phyloP scores from a whole-genome alignment of 2,329 filamentous ascomycete species.

The Alternaria sp. region DNA sequence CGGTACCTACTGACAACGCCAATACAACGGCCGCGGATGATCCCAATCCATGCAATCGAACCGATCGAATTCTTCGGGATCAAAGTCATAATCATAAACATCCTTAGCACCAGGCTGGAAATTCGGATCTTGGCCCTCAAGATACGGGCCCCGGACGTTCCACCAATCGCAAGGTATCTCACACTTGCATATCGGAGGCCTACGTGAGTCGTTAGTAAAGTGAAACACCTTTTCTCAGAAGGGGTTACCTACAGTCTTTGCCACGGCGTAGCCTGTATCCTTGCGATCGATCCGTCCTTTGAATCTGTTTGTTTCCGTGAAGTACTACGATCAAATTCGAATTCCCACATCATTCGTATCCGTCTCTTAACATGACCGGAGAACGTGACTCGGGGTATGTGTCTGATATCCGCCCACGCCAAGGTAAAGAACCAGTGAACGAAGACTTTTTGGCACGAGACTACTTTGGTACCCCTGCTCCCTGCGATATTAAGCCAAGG shows the following conservation, averaged over 20 bases:
- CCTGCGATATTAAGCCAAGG: neutral
- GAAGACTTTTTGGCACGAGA: neutral
- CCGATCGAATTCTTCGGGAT: neutral
- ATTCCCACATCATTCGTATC: neutral
- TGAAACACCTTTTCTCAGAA: neutral
- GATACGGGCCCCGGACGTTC: neutral
- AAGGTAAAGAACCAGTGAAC: neutral
- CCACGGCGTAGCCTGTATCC: neutral
- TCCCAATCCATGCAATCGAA: neutral
- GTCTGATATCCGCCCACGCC: neutral
- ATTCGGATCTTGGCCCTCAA: neutral
- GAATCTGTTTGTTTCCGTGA: neutral
- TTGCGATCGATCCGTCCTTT: neutral
- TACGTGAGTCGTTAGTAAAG: neutral
- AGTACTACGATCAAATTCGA: neutral
- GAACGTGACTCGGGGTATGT: neutral
- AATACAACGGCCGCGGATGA: neutral
- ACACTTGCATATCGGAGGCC: neutral
- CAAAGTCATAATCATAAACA: neutral
- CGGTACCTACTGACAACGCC: too few species aligned
- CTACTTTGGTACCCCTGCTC: neutral
- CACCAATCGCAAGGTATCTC: neutral
- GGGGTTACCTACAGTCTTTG: neutral
- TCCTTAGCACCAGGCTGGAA: neutral
- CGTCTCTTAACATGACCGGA: neutral